Conservation (phyloP, 768 basidiomycete species). For the Suillus placidus region DNA sequence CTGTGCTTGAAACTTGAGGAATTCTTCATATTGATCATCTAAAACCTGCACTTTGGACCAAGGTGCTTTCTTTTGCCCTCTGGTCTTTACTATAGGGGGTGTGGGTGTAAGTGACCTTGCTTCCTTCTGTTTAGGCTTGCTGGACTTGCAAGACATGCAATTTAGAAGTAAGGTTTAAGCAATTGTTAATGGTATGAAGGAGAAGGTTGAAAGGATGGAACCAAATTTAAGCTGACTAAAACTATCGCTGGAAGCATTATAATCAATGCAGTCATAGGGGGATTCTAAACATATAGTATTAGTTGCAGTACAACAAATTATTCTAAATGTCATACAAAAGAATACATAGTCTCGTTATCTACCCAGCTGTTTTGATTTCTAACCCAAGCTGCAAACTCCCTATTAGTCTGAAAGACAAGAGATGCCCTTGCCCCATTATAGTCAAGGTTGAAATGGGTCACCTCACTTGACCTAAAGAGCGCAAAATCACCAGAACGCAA, state of each 20-base stretch:
- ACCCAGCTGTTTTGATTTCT: conserved; percentile 5
- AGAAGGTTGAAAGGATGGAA: background rate
- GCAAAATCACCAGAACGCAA: conserved; percentile 7
- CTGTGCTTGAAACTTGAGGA: background rate
- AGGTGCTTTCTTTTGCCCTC: background rate
- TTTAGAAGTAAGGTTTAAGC: background rate
- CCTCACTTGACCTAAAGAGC: conserved; percentile 8
- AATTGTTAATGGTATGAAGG: background rate
- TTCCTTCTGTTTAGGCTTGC: background rate
- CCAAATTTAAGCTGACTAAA: background rate
- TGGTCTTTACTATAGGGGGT: background rate
- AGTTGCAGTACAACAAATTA: too few relatives aligned
- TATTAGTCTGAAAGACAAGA: conserved; percentile 13
- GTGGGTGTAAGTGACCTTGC: background rate
- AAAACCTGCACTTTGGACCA: background rate
- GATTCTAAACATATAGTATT: too few relatives aligned
- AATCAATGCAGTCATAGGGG: too few relatives aligned
- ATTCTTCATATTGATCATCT: background rate
- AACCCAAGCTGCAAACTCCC: conserved; percentile 7
- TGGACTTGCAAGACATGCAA: background rate
- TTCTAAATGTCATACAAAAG: background rate
- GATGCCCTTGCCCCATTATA: conserved; percentile 9
- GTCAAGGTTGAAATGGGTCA: conserved; percentile 13
- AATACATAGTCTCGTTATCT: background rate
- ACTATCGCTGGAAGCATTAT: too few relatives aligned